These are phyloP conservation scores for Manihot esculenta DNA, from an alignment of 441 rosid genomes.

Conservation along the genomic window DNA sequence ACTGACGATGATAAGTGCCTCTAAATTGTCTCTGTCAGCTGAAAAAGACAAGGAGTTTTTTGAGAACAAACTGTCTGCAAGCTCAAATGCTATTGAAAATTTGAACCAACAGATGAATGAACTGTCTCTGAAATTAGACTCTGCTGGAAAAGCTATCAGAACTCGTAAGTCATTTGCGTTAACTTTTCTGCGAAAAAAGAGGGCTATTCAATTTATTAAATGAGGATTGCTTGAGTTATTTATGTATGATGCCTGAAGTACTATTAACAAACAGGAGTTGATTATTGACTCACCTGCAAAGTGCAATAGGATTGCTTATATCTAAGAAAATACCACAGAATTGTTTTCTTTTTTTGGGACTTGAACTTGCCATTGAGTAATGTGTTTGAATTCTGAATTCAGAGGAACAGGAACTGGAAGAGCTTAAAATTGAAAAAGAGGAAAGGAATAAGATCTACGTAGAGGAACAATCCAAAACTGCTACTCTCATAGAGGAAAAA, in stretches of 20 bases:
- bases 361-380: slow-evolving; percentile 2
- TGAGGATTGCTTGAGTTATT: slow-evolving; percentile 8
- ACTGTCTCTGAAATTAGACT: slow-evolving; percentile 51
- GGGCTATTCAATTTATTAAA: too few species aligned
- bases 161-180: slow-evolving; percentile 43
- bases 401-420: slow-evolving; percentile 69
- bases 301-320: not conserved
- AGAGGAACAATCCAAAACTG: slow-evolving; percentile 44
- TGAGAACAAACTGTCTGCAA: slow-evolving; percentile 49
- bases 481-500: slow-evolving; percentile 61
- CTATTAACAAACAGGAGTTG: slow-evolving; percentile 7
- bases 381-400: slow-evolving; percentile 25
- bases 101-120: slow-evolving; percentile 55
- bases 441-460: slow-evolving; percentile 46
- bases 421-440: slow-evolving; percentile 55
- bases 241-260: not conserved
- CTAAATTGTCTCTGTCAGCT: slow-evolving; percentile 48
- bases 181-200: not conserved
- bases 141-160: slow-evolving; percentile 53
- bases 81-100: slow-evolving; percentile 52
- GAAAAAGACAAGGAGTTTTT: slow-evolving; percentile 64
- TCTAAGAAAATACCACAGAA: too few species aligned
- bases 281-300: slow-evolving; percentile 2
- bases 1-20: slow-evolving; percentile 18
- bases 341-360: slow-evolving; percentile 2